phyloP scores from a whole-genome alignment of 331 rosid species.

The Acacia concinna region DNA sequence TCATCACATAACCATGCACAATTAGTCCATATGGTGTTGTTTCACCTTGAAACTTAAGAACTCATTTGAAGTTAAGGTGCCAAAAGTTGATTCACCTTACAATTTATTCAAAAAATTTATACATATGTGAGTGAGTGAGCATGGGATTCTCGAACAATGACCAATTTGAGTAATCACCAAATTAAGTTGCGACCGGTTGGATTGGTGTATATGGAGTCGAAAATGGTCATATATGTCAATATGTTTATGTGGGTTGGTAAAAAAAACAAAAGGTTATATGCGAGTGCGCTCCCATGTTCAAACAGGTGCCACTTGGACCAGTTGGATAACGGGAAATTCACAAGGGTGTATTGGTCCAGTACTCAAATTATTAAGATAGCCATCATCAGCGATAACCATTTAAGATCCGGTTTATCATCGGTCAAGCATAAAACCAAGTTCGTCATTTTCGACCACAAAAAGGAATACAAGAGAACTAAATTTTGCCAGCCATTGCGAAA shows the following conservation, averaged over 20 bases:
- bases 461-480: neutral
- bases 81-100: too few relatives aligned
- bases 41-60: too few relatives aligned
- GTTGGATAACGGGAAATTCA: neutral
- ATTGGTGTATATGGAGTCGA: neutral
- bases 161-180: neutral
- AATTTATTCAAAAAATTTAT: too few relatives aligned
- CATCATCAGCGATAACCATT: neutral
- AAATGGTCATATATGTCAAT: neutral
- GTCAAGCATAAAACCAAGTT: neutral
- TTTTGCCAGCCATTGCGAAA: neutral
- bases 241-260: neutral
- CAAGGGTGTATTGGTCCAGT: too few relatives aligned
- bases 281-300: neutral
- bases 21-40: neutral
- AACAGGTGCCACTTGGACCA: neutral
- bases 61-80: too few relatives aligned
- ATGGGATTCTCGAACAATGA: neutral
- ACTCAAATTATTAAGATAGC: neutral
- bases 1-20: neutral
- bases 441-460: neutral
- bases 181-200: neutral
- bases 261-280: too few relatives aligned
- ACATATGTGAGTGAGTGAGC: neutral
- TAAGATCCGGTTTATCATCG: neutral